Conservation (phyloP, 139 green algal species). For the Closterium sp. region DNA sequence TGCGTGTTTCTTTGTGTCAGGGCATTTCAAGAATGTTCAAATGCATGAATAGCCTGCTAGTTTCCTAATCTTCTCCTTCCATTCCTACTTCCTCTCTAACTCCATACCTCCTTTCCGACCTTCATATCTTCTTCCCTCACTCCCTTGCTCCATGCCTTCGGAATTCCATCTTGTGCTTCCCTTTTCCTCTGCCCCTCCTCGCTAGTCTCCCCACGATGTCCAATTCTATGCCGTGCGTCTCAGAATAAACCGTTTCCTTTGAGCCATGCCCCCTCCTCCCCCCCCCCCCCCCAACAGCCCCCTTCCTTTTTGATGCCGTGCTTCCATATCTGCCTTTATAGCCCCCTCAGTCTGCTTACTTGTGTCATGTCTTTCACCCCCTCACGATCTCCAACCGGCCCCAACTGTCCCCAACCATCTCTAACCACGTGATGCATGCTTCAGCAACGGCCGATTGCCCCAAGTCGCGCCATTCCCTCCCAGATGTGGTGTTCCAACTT, state of each 20-base stretch:
- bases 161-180: not conserved
- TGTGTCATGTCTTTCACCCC: not conserved
- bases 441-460: constrained; percentile 27
- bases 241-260: not conserved
- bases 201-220: not conserved
- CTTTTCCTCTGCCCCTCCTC: not conserved
- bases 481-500: constrained; percentile 53
- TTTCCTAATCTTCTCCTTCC: not conserved
- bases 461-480: constrained; percentile 29
- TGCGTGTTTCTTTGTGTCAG: too few relatives aligned
- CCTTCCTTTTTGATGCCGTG: too few relatives aligned
- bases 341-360: not conserved
- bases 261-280: too few relatives aligned
- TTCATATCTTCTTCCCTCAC: too few relatives aligned
- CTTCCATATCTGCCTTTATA: not conserved
- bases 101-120: not conserved
- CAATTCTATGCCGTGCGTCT: not conserved
- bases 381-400: not conserved
- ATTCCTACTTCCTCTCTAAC: not conserved
- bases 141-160: not conserved
- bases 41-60: too few relatives aligned
- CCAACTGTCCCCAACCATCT: not conserved
- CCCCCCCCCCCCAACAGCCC: too few relatives aligned
- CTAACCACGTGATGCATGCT: not conserved
- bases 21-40: too few relatives aligned